These are phyloP conservation scores for Phlebiopsis gigantea DNA, from an alignment of 768 basidiomycete genomes.

Conservation along the genomic window DNA sequence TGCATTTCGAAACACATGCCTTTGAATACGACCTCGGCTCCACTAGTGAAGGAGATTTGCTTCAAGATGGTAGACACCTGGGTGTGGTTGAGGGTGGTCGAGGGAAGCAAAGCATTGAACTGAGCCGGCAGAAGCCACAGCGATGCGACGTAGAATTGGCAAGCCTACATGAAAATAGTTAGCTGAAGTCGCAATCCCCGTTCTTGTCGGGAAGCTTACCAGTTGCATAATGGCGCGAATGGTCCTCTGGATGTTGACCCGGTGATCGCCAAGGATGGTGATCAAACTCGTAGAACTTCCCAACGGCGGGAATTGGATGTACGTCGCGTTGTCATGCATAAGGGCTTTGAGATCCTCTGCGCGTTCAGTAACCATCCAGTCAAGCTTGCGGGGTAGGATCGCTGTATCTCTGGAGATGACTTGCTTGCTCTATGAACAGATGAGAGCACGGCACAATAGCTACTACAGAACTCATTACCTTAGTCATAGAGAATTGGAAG, in stretches of 20 bases:
- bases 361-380: constrained; percentile 98
- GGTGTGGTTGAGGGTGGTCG: constrained; percentile 70
- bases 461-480: constrained; percentile 44
- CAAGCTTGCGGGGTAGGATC: constrained; percentile 91
- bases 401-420: constrained; percentile 92
- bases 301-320: constrained; percentile 88
- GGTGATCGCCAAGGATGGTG: constrained; percentile 89
- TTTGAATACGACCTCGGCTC: constrained; percentile 95
- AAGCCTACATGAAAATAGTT: constrained; percentile 57
- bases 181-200: not conserved
- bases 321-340: constrained; percentile 96
- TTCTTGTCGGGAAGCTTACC: constrained; percentile 40
- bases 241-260: constrained; percentile 91
- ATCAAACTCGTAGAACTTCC: constrained; percentile 92
- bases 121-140: constrained; percentile 95
- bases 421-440: constrained; percentile 62
- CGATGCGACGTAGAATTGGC: constrained; percentile 94
- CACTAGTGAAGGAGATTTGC: constrained; percentile 79
- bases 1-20: constrained; percentile 98
- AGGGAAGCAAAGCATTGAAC: constrained; percentile 87
- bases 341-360: constrained; percentile 86
- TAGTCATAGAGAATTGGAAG: constrained; percentile 78
- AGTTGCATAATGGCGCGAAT: constrained; percentile 93
- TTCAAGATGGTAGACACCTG: constrained; percentile 83
- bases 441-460: not conserved